Conservation (phyloP, 495 filamentous ascomycete genomes). For the Penicillium desertorum region DNA sequence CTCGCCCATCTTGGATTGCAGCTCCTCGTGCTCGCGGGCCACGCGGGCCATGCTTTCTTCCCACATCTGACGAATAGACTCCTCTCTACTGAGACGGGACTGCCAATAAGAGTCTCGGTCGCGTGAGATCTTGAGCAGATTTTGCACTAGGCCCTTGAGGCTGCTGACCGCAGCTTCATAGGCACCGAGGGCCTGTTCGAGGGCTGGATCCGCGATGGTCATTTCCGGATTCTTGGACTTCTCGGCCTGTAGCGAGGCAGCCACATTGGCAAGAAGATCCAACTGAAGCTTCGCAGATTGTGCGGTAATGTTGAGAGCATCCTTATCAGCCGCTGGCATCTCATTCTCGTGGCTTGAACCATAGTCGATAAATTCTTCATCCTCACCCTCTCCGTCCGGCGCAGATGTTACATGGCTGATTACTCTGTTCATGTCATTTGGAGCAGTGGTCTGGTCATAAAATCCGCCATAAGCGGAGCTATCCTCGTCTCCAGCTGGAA, state of each 20-base stretch:
- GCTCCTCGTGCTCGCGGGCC: constrained; percentile 86
- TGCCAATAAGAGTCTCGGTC: constrained; percentile 98
- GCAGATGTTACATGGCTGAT: constrained; percentile 48
- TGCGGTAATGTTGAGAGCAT: constrained; percentile 92
- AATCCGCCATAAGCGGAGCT: constrained; percentile 51
- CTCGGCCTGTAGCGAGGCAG: constrained; percentile 75
- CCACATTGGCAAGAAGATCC: constrained; percentile 81
- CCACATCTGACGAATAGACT: constrained; percentile 88
- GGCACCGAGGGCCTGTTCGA: constrained; percentile 75
- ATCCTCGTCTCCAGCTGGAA: constrained; percentile 53
- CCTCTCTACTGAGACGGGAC: constrained; percentile 86
- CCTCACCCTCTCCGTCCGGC: constrained; percentile 62
- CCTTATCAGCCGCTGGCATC: constrained; percentile 68
- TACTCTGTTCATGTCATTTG: constrained; percentile 50
- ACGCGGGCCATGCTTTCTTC: constrained; percentile 97
- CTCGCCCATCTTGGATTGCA: constrained; percentile 83
- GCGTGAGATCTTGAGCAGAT: constrained; percentile 84
- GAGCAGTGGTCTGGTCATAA: constrained; percentile 58
- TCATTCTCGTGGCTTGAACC: constrained; percentile 78
- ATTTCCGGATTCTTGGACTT: constrained; percentile 64
- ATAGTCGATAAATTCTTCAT: constrained; percentile 80
- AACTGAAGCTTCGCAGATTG: constrained; percentile 92
- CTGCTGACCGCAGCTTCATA: constrained; percentile 89
- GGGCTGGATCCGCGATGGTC: constrained; percentile 68
- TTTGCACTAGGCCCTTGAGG: constrained; percentile 80